A percentile compares a stretch with the other conserved stretches of the same genome.
Evolutionary conservation across 164 flowering plant species (phyloP).

Genomic region (Pachysandra terminalis): DNA sequence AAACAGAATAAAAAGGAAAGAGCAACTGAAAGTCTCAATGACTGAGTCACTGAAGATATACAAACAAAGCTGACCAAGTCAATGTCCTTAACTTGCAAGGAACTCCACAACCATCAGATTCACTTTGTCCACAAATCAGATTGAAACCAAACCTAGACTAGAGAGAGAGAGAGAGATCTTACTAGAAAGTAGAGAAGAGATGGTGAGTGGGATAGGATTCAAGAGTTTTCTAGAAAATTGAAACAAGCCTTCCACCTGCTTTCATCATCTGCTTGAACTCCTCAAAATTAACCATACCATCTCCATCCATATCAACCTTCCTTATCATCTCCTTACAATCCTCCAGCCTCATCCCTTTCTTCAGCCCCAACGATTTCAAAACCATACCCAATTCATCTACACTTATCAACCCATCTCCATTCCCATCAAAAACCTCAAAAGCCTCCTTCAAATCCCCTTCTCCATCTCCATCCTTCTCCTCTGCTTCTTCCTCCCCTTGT

Average conservation of each 20-base stretch:
- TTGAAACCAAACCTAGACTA: not conserved
- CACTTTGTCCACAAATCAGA: not conserved
- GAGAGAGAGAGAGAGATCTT: not conserved
- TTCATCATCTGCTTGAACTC: constrained; percentile 91
- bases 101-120: too few relatives aligned
- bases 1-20: too few relatives aligned
- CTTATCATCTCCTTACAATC: constrained; percentile 74
- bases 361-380: constrained; percentile 57
- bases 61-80: not conserved
- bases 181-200: not conserved
- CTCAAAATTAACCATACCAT: constrained; percentile 77
- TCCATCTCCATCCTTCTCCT: constrained; percentile 8
- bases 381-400: constrained; percentile 66
- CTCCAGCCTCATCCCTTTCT: constrained; percentile 49
- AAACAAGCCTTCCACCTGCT: not conserved
- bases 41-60: too few relatives aligned
- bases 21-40: too few relatives aligned
- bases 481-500: not conserved
- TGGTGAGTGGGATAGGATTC: not conserved
- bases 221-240: not conserved
- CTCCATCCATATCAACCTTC: constrained; percentile 81
- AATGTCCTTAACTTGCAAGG: too few relatives aligned
- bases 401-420: constrained; percentile 69
- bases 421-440: constrained; percentile 76
- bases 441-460: constrained; percentile 61